These are phyloP conservation scores for Circinella minor DNA, from an alignment of 371 early-diverging fungal genomes.

Conservation along the genomic window DNA sequence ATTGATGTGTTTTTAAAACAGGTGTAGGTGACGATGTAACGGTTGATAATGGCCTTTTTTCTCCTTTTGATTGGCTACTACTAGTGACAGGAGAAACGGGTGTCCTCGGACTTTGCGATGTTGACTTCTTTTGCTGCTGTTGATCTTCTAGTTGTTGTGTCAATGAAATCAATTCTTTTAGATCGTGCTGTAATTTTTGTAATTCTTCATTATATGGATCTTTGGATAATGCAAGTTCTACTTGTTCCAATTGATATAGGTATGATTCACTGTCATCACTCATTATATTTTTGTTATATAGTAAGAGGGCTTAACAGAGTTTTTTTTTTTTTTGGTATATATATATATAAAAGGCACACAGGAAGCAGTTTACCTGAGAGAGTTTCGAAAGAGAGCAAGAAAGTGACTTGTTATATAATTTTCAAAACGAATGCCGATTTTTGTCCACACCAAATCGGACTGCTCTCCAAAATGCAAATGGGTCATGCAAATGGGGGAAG, in stretches of 20 bases:
- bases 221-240: conserved; percentile 68
- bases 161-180: conserved; percentile 74
- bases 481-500: no score
- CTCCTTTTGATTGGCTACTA: conserved; percentile 6
- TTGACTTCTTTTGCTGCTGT: conserved; percentile 20
- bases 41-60: conserved; percentile 1
- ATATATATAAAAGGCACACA: no score
- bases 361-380: no score
- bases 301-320: no score
- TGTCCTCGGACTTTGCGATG: conserved; percentile 13
- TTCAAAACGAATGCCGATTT: no score
- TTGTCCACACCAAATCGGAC: no score
- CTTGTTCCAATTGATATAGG: conserved; percentile 74
- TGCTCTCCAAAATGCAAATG: no score
- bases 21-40: conserved; percentile 18
- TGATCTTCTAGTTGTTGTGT: conserved; percentile 41
- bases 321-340: no score
- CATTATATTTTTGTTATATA: conserved; percentile 1
- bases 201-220: conserved; percentile 78
- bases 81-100: conserved; percentile 8
- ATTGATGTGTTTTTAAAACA: conserved; percentile 30
- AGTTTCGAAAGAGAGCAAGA: no score
- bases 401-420: no score
- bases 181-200: conserved; percentile 66
- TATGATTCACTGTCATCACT: conserved; percentile 66